Base-by-base conservation (phyloP, 106 monocot genomes). In the Phalaenopsis equestris region DNA sequence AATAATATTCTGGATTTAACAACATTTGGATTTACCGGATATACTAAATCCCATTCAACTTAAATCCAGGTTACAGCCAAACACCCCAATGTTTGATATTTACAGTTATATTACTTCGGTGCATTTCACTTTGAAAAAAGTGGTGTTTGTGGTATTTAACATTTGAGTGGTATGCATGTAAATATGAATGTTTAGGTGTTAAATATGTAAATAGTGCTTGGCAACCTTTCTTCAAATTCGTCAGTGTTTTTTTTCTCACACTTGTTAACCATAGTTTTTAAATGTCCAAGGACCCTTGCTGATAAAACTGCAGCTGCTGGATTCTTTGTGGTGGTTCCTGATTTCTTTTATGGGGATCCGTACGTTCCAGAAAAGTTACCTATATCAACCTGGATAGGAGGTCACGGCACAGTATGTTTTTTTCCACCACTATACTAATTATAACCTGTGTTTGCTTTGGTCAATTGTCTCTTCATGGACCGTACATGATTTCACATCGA, bases 291-390 rank as follows among this genome's bases (percentile, higher is more conserved):
- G 76, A 76, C 8, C 10, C 49, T 76, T 48, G 76, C 76, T 11
- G 76, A 91, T 47, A 93, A 89, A 86, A 84, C 84, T 65, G 89
- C 87, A 41, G 87, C 84, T 14, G 19, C 78, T 68, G 93, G 93
- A 70, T 93, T 89, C 75, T 91, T 75, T 83, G 91, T 87, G 41
- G 83, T 91, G 55, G 93, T 87, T 67, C 93, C 93, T 86, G 93
- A 93, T 77, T 91, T 93, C 72, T 81, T 91, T 4, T 72, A 89
- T 49, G 93, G 91, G 76, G 91, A 91, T 81, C 86, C 86, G 48
- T 82, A 43, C 72, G 75, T 24, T 30, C 78, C 64, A 72, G 58
- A 85, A 19, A 81, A 46, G 65, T 6, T 81, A 57, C 80, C 88
- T 21, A 18, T 88, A 37, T 3, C 36, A 56, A 55, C 55, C 5